These are phyloP conservation scores for Coprinellus aureogranulatus DNA, from an alignment of 768 basidiomycete genomes.

Conservation along the genomic window DNA sequence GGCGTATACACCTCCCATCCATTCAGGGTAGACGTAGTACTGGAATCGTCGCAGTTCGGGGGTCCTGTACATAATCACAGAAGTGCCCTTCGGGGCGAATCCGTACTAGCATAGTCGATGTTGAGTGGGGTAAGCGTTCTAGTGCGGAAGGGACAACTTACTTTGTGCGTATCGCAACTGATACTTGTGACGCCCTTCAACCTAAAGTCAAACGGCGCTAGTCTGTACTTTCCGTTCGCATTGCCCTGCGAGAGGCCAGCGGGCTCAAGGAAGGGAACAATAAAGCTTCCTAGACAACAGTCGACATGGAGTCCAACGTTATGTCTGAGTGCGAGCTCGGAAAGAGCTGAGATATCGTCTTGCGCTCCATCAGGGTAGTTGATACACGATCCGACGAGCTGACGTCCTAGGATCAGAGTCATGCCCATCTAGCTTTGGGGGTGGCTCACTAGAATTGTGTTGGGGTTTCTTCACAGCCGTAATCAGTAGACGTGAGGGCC, in stretches of 20 bases:
- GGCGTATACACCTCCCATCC: constrained; percentile 87
- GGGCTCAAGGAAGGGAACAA: constrained; percentile 86
- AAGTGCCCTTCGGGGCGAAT: constrained; percentile 93
- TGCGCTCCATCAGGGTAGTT: constrained; percentile 86
- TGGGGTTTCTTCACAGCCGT: constrained; percentile 81
- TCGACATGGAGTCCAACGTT: constrained; percentile 91
- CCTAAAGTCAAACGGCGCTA: constrained; percentile 84
- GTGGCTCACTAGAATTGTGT: constrained; percentile 76
- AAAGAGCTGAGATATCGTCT: constrained; percentile 82
- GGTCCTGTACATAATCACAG: constrained; percentile 91
- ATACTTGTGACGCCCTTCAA: constrained; percentile 91
- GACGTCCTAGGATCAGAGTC: constrained; percentile 2
- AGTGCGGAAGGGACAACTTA: constrained; percentile 21
- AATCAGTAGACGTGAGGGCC: no score
- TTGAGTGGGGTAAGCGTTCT: constrained; percentile 6
- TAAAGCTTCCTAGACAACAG: constrained; percentile 91
- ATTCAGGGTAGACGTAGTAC: constrained; percentile 81
- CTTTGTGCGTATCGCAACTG: constrained; percentile 96
- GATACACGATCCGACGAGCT: constrained; percentile 84
- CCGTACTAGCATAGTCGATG: constrained; percentile 59
- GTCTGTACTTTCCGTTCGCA: constrained; percentile 48
- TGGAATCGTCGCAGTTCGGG: constrained; percentile 75
- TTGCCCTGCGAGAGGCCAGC: constrained; percentile 66
- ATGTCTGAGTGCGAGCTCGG: constrained; percentile 66
- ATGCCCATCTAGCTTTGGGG: background rate